These are phyloP conservation scores for Ceratocystis harringtonii DNA, from an alignment of 2,329 filamentous ascomycete species.

Conservation along the genomic window DNA sequence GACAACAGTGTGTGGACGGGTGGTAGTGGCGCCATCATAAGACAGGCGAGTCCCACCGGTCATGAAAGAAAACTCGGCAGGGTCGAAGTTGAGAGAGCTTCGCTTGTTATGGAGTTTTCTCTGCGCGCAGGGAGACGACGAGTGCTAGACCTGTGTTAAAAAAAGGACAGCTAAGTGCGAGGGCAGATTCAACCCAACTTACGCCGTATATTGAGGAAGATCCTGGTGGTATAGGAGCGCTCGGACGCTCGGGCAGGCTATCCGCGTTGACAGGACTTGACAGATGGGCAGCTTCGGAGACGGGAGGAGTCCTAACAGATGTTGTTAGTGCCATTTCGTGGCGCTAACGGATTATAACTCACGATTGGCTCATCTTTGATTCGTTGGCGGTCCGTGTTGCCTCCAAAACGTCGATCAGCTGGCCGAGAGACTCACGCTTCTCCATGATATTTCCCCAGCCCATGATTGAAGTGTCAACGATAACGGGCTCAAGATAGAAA, in stretches of 20 bases:
- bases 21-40: neutral
- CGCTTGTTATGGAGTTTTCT: neutral
- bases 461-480: neutral
- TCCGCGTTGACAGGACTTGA: neutral
- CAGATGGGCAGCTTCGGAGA: neutral
- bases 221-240: constrained; percentile 4
- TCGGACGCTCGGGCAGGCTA: constrained; percentile 3
- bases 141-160: neutral
- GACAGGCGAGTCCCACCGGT: constrained; percentile 4
- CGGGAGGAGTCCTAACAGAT: neutral
- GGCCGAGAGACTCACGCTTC: neutral
- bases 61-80: constrained; percentile 1
- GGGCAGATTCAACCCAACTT: neutral
- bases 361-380: neutral
- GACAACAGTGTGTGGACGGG: neutral
- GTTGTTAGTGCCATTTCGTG: neutral
- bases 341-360: neutral
- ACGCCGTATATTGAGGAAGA: neutral
- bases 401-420: neutral
- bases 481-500: neutral
- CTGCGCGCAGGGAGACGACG: neutral
- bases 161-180: neutral
- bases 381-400: neutral
- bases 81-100: constrained; percentile 8
- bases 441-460: neutral